A percentile compares a stretch with the other conserved stretches of the same genome.
Evolutionary conservation across 441 rosid species (phyloP).

Genomic region (Geranium incanum): DNA sequence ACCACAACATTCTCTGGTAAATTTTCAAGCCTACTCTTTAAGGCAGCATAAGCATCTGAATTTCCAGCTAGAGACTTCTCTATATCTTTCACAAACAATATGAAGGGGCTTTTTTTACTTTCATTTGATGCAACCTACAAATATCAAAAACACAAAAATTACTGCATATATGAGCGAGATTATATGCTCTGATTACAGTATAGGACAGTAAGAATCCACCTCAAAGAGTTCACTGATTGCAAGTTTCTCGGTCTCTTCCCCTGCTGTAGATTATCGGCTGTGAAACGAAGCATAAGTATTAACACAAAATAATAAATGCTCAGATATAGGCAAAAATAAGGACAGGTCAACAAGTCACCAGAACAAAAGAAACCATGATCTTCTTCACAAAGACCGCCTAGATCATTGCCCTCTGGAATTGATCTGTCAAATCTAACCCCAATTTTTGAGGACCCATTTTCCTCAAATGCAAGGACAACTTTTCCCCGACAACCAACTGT

Average conservation of each 20-base stretch:
- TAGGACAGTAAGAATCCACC: conserved; percentile 34
- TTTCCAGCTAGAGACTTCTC: conserved; percentile 81
- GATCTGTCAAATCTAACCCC: conserved; percentile 92
- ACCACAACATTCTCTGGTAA: conserved; percentile 68
- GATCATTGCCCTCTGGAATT: conserved; percentile 84
- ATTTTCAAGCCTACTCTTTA: conserved; percentile 73
- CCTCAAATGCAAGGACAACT: conserved; percentile 91
- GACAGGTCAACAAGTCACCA: conserved; percentile 37
- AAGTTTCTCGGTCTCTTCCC: conserved; percentile 77
- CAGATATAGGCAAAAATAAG: conserved; percentile 5
- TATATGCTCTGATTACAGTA: conserved; percentile 10
- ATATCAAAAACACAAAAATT: conserved; percentile 24
- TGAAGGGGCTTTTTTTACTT: conserved; percentile 63
- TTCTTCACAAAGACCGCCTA: conserved; percentile 91
- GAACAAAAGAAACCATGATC: conserved; percentile 89
- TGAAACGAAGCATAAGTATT: conserved; percentile 5
- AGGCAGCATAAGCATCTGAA: conserved; percentile 56
- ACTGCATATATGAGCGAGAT: conserved; percentile 2
- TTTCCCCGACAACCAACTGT: conserved; percentile 71
- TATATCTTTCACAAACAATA: conserved; percentile 82
- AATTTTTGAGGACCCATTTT: conserved; percentile 74
- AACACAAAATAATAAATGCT: conserved; percentile 5
- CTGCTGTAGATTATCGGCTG: conserved; percentile 77
- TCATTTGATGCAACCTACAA: conserved; percentile 64
- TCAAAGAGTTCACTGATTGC: conserved; percentile 83